Evolutionary conservation across 2,329 filamentous ascomycete genomes (phyloP), one percentile per base, ranked within the genome.

Genomic region (Lecanicillium sp.): DNA sequence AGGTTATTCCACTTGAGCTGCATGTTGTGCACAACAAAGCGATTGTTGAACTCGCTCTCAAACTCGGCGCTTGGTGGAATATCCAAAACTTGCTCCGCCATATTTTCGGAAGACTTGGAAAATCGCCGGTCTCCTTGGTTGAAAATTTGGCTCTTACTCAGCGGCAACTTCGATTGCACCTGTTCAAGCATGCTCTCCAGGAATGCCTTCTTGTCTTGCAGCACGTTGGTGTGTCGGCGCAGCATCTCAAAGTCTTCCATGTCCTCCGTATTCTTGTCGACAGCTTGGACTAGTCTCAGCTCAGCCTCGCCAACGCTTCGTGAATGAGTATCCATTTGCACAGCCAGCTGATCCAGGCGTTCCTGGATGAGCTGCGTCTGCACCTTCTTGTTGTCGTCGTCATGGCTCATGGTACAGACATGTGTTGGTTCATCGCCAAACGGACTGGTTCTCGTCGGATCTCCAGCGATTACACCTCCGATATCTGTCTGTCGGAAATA

Each of bases 1-100:
- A 89, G 78, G 52, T 98, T 98, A 65, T 95, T 97, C 92, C 92
- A 98, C 61, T 98, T 98, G 41, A 98, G 68, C 54, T 98, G 92
- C 57, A 94, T 77, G 52, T 98, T 98, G 68, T 98, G 92, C 37
- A 98, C 84, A 50, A 97, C 90, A 66, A 98, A 98, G 2, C 92
- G 84, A 55, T 98, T 98, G 58, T 94, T 92, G 69, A 96, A 98
- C 56, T 97, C 89, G 59, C 85, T 95, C 35, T 86, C 81, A 49
- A 90, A 90, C 48, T 96, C 88, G 13, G 84, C 77, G 4, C 81
- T 76, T 1, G 82, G 77, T 3, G 81, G 78, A 2, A 82, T 74
- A 46, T 87, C 80, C 38, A 83, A 66, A 71, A 74, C 15, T 72
- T 49, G 17, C 52, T 51, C 2, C 13, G 36, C 29, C 17, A 52